A percentile compares a stretch with the other conserved stretches of the same genome.
phyloP scores from a whole-genome alignment of 352 stramenopile genomes.

The Globisporangium lucens region DNA sequence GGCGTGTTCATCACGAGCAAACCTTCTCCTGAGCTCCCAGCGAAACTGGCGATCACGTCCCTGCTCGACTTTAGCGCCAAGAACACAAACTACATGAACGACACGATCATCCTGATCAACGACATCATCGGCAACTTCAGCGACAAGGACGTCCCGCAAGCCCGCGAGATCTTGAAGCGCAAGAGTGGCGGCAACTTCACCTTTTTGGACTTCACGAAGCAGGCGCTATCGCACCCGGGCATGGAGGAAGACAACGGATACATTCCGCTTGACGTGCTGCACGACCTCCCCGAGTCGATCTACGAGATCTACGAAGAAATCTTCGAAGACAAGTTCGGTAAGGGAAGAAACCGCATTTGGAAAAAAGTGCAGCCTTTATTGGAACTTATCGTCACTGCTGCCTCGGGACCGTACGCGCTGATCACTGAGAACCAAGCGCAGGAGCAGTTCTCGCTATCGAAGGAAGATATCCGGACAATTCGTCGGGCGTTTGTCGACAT shows the following conservation, averaged over 20 bases:
- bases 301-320: slow-evolving; percentile 85
- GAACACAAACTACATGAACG: slow-evolving; percentile 56
- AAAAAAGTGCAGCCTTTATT: slow-evolving; percentile 70
- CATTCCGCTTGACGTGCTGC: slow-evolving; percentile 57
- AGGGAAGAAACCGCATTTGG: slow-evolving; percentile 72
- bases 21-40: slow-evolving; percentile 52
- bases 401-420: slow-evolving; percentile 63
- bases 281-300: slow-evolving; percentile 74
- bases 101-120: slow-evolving; percentile 50
- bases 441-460: slow-evolving; percentile 45
- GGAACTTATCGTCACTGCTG: slow-evolving; percentile 65
- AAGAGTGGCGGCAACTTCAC: slow-evolving; percentile 78
- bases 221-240: slow-evolving; percentile 65
- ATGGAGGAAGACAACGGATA: slow-evolving; percentile 47
- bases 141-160: slow-evolving; percentile 36
- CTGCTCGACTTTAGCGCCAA: slow-evolving; percentile 70
- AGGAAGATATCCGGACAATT: slow-evolving; percentile 68
- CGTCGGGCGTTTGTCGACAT: slow-evolving; percentile 76
- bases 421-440: slow-evolving; percentile 70
- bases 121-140: slow-evolving; percentile 56
- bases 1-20: slow-evolving; percentile 72
- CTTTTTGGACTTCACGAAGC: slow-evolving; percentile 78
- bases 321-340: slow-evolving; percentile 87
- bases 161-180: slow-evolving; percentile 48
- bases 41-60: slow-evolving; percentile 60